Base-by-base conservation (phyloP, 1,284 basidiomycete species). In the Ustilago esculenta region DNA sequence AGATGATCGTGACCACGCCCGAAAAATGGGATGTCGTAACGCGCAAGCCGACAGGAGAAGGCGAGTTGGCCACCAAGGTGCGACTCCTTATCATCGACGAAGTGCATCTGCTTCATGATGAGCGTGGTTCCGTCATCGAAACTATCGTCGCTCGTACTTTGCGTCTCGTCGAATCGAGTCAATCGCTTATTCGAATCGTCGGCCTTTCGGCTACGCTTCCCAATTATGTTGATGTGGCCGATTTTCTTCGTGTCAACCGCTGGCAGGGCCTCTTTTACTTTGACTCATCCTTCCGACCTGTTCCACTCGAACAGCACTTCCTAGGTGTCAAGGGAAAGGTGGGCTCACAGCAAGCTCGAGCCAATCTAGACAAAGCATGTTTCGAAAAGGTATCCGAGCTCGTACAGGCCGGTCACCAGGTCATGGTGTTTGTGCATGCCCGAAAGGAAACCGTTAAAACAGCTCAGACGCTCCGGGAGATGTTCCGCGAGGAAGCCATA, bases 11-110 rank as follows among this genome's bases (percentile, higher is more conserved):
- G 11, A 99, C 96, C 0, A 99, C 96, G 1, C 96, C 96, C 0
- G 96, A 99, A 82, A 99, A 99, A 83, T 99, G 96, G 96, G 96
- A 99, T 75, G 96, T 99, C 0, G 96, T 98, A 1, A 99, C 96
- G 7, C 86, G 96, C 60, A 98, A 97, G 81, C 94, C 95, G 0
- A 93, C 92, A 0, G 94, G 95, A 7, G 94, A 98, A 83, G 94
- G 94, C 12, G 94, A 98, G 81, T 85, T 98, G 21, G 92, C 92
- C 11, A 58, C 73, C 40, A 91, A 89, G 84, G 87, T 98, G 68
- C 94, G 94, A 79, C 86, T 99, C 15, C 86, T 99, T 34, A 98
- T 99, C 77, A 97, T 98, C 66, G 96, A 99, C 76, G 96, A 99
- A 82, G 92, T 99, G 0, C 96, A 99, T 84, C 84, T 99, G 24